Percentiles rank a stretch among this genome's conserved stretches.
These are phyloP conservation scores for Rehmannia glutinosa DNA, from an alignment of 257 asterid species.

Conservation along the genomic window DNA sequence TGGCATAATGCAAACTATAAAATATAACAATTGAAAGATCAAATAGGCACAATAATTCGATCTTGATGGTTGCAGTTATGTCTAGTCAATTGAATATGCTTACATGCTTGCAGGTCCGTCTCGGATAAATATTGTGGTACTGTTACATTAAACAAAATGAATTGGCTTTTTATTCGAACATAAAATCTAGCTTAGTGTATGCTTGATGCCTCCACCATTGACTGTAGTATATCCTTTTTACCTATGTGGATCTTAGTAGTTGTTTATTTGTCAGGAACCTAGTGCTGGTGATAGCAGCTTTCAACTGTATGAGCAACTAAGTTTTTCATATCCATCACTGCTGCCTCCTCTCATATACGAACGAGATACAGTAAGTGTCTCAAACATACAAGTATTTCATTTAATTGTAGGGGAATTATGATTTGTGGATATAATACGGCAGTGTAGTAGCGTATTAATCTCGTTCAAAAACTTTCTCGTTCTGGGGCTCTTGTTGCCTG, in stretches of 20 bases:
- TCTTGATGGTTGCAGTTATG: no score
- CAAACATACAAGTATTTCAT: background rate
- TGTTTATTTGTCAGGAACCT: conserved; percentile 39
- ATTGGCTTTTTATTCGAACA: background rate
- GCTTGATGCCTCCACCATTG: background rate
- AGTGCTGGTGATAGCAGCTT: conserved; percentile 35
- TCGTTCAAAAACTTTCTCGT: background rate
- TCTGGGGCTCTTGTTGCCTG: background rate
- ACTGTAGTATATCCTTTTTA: background rate
- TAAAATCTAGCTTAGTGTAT: background rate
- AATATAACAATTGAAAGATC: background rate
- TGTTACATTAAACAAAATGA: background rate
- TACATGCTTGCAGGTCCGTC: background rate
- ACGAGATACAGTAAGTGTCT: conserved; percentile 69
- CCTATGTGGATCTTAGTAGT: background rate
- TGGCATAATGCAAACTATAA: no score
- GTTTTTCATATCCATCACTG: conserved; percentile 75
- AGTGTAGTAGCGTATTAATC: no score
- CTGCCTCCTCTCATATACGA: conserved; percentile 78
- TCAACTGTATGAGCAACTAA: conserved; percentile 68
- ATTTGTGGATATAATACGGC: no score
- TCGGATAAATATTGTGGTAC: background rate
- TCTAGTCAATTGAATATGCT: background rate
- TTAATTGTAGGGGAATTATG: background rate
- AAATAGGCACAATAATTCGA: no score